phyloP scores from a whole-genome alignment of 371 early-diverging fungal genomes.

The Saksenaea vasiformis region DNA sequence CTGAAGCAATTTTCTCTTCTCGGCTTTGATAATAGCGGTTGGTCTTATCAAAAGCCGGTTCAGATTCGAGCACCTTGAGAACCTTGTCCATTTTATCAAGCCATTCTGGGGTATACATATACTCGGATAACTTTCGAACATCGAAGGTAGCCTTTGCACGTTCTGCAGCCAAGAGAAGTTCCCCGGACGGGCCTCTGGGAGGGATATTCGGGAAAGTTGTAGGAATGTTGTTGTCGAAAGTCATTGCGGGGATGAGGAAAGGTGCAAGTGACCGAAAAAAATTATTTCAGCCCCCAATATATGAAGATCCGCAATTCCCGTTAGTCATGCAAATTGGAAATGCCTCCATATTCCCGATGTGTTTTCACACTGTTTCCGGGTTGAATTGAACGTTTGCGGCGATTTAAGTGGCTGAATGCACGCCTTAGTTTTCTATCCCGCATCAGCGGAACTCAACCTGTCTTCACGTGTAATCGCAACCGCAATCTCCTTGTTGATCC shows the following conservation, averaged over 20 bases:
- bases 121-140: constrained; percentile 53
- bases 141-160: constrained; percentile 60
- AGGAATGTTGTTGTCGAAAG: constrained; percentile 38
- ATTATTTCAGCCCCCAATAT: background rate
- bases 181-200: constrained; percentile 60
- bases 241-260: constrained; percentile 15
- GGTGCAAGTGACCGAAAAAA: background rate
- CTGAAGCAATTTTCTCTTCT: constrained; percentile 47
- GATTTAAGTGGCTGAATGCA: no score
- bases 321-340: background rate
- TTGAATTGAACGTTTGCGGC: no score
- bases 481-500: no score
- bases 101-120: constrained; percentile 56
- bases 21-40: constrained; percentile 57
- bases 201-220: constrained; percentile 54
- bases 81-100: constrained; percentile 52
- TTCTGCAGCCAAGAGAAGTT: constrained; percentile 58
- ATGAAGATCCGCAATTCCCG: constrained; percentile 3
- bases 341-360: no score
- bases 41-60: constrained; percentile 64
- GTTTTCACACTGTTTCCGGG: no score
- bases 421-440: no score
- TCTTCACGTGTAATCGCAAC: no score
- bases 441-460: no score
- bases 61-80: constrained; percentile 52